A percentile compares a stretch with the other conserved stretches of the same genome.
Evolutionary conservation across 805 yeast species (phyloP).

Genomic region (Starmerella roubikii): DNA sequence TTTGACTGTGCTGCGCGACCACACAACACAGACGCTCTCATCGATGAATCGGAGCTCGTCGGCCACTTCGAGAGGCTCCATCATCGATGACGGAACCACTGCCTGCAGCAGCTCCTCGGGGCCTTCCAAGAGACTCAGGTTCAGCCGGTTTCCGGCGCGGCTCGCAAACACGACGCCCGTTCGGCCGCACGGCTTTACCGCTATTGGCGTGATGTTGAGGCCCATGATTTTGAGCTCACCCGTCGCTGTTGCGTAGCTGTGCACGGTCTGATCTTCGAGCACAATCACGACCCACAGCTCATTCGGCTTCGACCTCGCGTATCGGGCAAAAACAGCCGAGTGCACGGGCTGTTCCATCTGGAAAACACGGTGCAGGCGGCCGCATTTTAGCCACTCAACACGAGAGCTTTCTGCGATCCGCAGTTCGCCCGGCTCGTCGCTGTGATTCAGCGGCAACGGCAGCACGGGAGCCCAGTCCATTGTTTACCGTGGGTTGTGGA

Average conservation of each 20-base stretch:
- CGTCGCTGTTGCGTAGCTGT: constrained; percentile 6
- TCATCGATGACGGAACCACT: constrained; percentile 9
- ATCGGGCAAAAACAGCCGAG: constrained; percentile 9
- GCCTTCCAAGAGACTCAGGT: constrained; percentile 5
- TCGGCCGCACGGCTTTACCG: constrained; percentile 3
- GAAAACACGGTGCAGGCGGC: constrained; percentile 4
- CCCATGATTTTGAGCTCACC: constrained; percentile 10
- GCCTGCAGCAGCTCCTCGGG: constrained; percentile 11
- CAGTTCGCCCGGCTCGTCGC: constrained; percentile 2
- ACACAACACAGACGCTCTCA: constrained; percentile 1
- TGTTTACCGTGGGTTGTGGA: background rate
- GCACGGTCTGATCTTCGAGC: constrained; percentile 8
- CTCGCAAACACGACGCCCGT: constrained; percentile 11
- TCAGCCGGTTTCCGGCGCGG: background rate
- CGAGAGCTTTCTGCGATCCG: background rate
- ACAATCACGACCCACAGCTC: constrained; percentile 13
- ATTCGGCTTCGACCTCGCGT: background rate
- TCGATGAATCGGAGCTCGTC: constrained; percentile 8
- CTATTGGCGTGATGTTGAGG: constrained; percentile 4
- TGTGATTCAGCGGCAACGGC: background rate
- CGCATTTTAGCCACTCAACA: constrained; percentile 10
- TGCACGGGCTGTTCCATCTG: constrained; percentile 6
- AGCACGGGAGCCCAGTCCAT: constrained; percentile 12
- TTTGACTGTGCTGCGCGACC: background rate
- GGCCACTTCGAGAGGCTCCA: constrained; percentile 7